Evolutionary conservation across 1,284 basidiomycete species (phyloP).

Genomic region (Apiotrichum brassicae): DNA sequence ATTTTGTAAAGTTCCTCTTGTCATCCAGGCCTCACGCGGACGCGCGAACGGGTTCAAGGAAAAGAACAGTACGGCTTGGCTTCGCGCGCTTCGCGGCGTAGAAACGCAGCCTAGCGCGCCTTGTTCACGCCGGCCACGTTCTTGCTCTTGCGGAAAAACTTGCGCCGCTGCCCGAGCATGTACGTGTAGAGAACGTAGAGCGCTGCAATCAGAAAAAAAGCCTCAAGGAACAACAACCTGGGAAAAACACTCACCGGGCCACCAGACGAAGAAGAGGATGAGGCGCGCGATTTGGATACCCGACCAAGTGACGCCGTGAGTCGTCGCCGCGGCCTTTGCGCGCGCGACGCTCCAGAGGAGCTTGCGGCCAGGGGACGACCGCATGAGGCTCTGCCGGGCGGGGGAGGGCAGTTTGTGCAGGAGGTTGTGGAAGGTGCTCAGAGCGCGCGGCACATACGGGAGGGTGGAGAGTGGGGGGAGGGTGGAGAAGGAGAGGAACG

Average conservation of each 20-base stretch:
- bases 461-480: constrained; percentile 55
- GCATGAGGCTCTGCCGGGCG: constrained; percentile 21
- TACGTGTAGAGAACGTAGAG: constrained; percentile 82
- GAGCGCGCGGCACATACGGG: constrained; percentile 20
- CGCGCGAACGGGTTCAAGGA: no score
- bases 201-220: constrained; percentile 53
- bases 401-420: constrained; percentile 21
- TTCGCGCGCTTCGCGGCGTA: no score
- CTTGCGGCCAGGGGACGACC: constrained; percentile 23
- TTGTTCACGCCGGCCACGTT: constrained; percentile 27
- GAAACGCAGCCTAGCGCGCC: constrained; percentile 7
- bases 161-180: constrained; percentile 78
- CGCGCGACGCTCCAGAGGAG: constrained; percentile 33
- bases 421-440: constrained; percentile 20
- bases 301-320: constrained; percentile 25
- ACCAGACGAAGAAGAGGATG: constrained; percentile 74
- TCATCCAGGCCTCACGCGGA: no score
- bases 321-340: constrained; percentile 11
- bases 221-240: no score
- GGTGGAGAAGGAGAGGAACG: constrained; percentile 71
- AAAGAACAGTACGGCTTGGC: no score
- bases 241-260: constrained; percentile 74
- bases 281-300: constrained; percentile 54
- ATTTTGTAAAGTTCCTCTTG: no score
- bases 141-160: constrained; percentile 57